Conservation (phyloP, 1,284 basidiomycete genomes). For the Rhodotorula sp. region DNA sequence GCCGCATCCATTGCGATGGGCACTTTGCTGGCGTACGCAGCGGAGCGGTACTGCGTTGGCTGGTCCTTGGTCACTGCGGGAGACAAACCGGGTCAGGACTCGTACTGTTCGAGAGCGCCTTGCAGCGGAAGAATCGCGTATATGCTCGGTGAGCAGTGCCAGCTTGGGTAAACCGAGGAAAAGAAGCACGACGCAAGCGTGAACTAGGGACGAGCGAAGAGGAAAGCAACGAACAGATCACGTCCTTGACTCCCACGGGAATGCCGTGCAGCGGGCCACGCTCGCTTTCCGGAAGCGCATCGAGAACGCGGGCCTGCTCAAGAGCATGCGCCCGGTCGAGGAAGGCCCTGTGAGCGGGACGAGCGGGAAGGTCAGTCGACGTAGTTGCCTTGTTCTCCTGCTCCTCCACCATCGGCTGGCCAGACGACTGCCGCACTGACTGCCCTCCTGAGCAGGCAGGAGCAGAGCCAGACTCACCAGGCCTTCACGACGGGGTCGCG, state of each 20-base stretch:
- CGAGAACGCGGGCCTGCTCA: slow-evolving; percentile 42
- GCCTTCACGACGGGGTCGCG: slow-evolving; percentile 44
- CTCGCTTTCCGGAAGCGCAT: slow-evolving; percentile 43
- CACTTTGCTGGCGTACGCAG: slow-evolving; percentile 41
- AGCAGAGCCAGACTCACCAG: slow-evolving; percentile 17
- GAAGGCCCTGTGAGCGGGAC: slow-evolving; percentile 38
- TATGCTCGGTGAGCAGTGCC: no score
- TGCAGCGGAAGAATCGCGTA: no score
- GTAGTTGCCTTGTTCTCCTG: neutral
- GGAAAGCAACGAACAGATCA: slow-evolving; percentile 39
- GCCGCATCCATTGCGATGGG: slow-evolving; percentile 44
- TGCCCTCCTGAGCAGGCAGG: neutral
- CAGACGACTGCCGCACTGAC: no score
- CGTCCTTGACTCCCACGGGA: slow-evolving; percentile 47
- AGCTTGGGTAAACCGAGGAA: no score
- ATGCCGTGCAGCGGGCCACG: slow-evolving; percentile 46
- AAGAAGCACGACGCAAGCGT: no score
- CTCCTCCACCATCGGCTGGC: no score
- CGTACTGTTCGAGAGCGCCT: neutral
- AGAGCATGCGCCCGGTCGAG: slow-evolving; percentile 43
- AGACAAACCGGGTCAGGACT: neutral
- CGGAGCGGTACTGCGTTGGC: slow-evolving; percentile 47
- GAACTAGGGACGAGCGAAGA: neutral
- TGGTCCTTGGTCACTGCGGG: slow-evolving; percentile 40
- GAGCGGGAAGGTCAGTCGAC: neutral